Percentiles rank a stretch among this genome's conserved stretches.
Evolutionary conservation across 257 asterid species (phyloP).

Genomic region (Penstemon davidsonii): DNA sequence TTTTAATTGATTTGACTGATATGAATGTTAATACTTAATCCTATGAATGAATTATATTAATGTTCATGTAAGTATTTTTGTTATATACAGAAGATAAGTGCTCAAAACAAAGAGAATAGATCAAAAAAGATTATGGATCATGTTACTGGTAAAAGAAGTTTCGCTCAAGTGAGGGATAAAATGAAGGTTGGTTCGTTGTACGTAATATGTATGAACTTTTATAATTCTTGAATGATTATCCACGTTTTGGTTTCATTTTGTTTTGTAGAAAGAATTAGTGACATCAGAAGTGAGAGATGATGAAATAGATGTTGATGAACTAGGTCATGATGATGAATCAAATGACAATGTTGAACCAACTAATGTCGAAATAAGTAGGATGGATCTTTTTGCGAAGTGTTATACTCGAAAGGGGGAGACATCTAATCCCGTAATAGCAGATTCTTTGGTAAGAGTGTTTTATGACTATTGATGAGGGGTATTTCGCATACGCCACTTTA

Average conservation of each 20-base stretch:
- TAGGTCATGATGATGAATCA: neutral
- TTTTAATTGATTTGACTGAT: neutral
- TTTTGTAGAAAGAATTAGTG: neutral
- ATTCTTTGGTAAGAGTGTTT: neutral
- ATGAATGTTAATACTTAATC: too few species aligned
- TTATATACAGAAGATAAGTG: neutral
- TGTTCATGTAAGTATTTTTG: too few species aligned
- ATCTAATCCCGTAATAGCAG: slow-evolving; percentile 1
- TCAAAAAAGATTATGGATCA: neutral
- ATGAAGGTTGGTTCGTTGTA: neutral
- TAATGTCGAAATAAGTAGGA: neutral
- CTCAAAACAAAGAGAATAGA: neutral
- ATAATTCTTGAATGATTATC: too few species aligned
- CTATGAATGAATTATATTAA: neutral
- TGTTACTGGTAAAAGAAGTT: slow-evolving; percentile 10
- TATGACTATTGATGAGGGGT: too few species aligned
- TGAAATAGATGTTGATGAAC: neutral
- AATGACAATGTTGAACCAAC: neutral
- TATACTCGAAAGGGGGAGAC: slow-evolving; percentile 2
- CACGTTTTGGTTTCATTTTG: too few species aligned
- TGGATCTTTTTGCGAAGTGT: slow-evolving; percentile 10
- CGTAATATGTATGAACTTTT: too few species aligned
- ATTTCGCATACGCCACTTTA: too few species aligned
- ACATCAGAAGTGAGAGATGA: neutral
- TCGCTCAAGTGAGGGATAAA: neutral